A percentile compares a stretch with the other conserved stretches of the same genome.
Conservation (phyloP, 2,329 filamentous ascomycete species). For the Pseudogymnoascus sp. region DNA sequence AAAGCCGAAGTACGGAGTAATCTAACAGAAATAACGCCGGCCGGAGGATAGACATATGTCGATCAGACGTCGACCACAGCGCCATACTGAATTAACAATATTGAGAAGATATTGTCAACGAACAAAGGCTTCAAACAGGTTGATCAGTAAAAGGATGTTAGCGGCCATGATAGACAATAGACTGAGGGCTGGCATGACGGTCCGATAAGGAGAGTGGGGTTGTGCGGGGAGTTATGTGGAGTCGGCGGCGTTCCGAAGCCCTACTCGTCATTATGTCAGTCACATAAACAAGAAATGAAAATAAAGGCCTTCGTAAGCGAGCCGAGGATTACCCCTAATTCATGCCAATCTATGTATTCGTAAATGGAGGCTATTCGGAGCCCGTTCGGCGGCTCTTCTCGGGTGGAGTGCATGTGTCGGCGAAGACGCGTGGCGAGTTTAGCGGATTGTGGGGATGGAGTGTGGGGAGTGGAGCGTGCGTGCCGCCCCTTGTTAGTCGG, state of each 20-base stretch:
- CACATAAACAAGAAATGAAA: background rate
- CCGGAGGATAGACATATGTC: background rate
- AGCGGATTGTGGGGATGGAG: background rate
- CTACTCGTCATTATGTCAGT: background rate
- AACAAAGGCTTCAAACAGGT: background rate
- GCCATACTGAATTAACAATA: background rate
- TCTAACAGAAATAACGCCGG: background rate
- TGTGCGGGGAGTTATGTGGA: background rate
- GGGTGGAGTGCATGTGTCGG: background rate
- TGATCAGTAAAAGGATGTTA: background rate
- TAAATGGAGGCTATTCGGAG: background rate
- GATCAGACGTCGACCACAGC: background rate
- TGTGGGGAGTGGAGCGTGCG: background rate
- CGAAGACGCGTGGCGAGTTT: background rate
- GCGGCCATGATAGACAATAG: background rate
- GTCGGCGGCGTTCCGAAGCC: background rate
- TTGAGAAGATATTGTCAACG: background rate
- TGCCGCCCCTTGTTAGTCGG: constrained; percentile 1
- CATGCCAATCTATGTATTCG: background rate
- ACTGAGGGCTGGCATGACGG: background rate
- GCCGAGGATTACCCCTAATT: background rate
- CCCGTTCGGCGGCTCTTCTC: background rate
- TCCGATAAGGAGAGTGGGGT: background rate
- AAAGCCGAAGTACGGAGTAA: background rate
- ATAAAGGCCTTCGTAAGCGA: background rate